Evolutionary conservation across 2,329 filamentous ascomycete species (phyloP).

Genomic region (Penicillium psychrosexuale): DNA sequence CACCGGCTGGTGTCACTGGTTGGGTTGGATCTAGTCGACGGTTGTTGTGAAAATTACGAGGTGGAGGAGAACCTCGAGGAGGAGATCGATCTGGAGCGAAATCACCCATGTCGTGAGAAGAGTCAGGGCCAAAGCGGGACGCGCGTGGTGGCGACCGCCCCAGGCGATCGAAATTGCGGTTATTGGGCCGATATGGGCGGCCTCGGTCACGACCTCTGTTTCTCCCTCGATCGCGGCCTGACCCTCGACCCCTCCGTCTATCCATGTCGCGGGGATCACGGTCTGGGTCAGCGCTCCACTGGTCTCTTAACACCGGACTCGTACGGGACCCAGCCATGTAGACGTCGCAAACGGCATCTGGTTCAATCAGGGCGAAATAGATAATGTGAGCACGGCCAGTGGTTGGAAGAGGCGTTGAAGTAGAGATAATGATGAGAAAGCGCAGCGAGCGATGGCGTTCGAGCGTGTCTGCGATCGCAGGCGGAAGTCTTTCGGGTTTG

Average conservation of each 20-base stretch:
- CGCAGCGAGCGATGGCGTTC: slow-evolving; percentile 22
- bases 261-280: slow-evolving; percentile 37
- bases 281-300: slow-evolving; percentile 48
- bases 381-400: slow-evolving; percentile 7
- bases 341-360: slow-evolving; percentile 44
- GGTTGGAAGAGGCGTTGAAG: slow-evolving; percentile 9
- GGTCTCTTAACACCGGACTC: slow-evolving; percentile 51
- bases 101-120: slow-evolving; percentile 29
- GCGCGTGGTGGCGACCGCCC: slow-evolving; percentile 39
- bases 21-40: slow-evolving; percentile 24
- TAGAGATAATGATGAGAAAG: slow-evolving; percentile 10
- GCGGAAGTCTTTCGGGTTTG: slow-evolving; percentile 30
- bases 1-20: slow-evolving; percentile 20
- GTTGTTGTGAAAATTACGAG: slow-evolving; percentile 20
- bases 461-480: slow-evolving; percentile 27
- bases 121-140: slow-evolving; percentile 31
- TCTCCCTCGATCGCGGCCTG: slow-evolving; percentile 36
- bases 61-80: slow-evolving; percentile 28
- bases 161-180: slow-evolving; percentile 41
- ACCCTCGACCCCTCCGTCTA: slow-evolving; percentile 43
- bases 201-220: slow-evolving; percentile 43
- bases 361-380: slow-evolving; percentile 15
- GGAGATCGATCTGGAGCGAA: slow-evolving; percentile 27
- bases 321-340: slow-evolving; percentile 51
- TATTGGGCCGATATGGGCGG: slow-evolving; percentile 33